Evolutionary conservation across 2,329 filamentous ascomycete species (phyloP).

Genomic region (Epichloe amarillans): DNA sequence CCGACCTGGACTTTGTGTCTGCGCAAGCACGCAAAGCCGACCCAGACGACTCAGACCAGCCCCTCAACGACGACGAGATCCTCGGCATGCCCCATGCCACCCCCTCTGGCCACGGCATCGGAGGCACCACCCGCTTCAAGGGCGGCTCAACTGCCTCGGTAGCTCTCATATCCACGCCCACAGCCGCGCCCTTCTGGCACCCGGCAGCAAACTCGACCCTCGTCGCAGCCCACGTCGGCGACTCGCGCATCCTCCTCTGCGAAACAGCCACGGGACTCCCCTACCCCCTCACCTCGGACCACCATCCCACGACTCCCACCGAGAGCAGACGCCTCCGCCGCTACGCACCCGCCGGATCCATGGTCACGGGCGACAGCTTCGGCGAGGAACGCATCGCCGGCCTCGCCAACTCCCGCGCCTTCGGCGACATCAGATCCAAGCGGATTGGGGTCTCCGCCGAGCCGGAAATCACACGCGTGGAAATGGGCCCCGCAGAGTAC

Average conservation of each 20-base stretch:
- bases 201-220: slow-evolving; percentile 74
- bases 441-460: slow-evolving; percentile 89
- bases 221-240: slow-evolving; percentile 80
- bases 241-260: slow-evolving; percentile 83
- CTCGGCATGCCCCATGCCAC: slow-evolving; percentile 47
- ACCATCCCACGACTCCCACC: slow-evolving; percentile 77
- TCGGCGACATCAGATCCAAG: slow-evolving; percentile 86
- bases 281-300: slow-evolving; percentile 83
- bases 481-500: slow-evolving; percentile 73
- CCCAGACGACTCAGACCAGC: slow-evolving; percentile 60
- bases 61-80: slow-evolving; percentile 75
- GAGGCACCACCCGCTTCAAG: slow-evolving; percentile 67
- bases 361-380: slow-evolving; percentile 82
- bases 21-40: slow-evolving; percentile 77
- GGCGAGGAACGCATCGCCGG: slow-evolving; percentile 92
- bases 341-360: slow-evolving; percentile 60
- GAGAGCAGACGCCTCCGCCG: slow-evolving; percentile 75
- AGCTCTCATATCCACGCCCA: slow-evolving; percentile 83
- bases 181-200: slow-evolving; percentile 89
- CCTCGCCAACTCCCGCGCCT: slow-evolving; percentile 84
- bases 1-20: slow-evolving; percentile 86
- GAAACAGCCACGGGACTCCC: slow-evolving; percentile 69
- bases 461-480: slow-evolving; percentile 70
- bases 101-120: slow-evolving; percentile 50
- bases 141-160: slow-evolving; percentile 88